phyloP scores from a whole-genome alignment of 345 rosid genomes.

The Eutrema heterophyllum region DNA sequence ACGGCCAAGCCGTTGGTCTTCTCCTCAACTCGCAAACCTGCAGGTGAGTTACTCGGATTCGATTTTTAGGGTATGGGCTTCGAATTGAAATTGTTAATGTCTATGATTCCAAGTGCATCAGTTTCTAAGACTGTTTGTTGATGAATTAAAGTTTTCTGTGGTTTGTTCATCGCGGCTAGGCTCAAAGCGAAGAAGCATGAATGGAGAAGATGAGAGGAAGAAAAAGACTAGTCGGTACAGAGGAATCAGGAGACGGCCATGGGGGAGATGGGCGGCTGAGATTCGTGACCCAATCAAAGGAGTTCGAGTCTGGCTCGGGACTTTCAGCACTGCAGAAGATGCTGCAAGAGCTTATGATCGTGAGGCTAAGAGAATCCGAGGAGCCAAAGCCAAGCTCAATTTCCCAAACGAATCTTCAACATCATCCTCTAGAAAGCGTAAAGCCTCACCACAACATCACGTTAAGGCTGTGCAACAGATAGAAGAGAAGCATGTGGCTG shows the following conservation, averaged over 20 bases:
- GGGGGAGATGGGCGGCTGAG: conserved; percentile 99
- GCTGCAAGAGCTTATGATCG: conserved; percentile 86
- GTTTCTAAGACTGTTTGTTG: not conserved
- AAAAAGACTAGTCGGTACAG: conserved; percentile 44
- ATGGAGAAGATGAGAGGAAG: conserved; percentile 1
- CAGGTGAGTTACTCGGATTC: not conserved
- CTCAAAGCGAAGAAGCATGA: conserved; percentile 14
- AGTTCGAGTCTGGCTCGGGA: conserved; percentile 90
- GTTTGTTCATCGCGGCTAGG: not conserved
- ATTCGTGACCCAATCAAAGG: conserved; percentile 83
- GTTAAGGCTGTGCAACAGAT: not conserved
- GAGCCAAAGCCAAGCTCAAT: conserved; percentile 89
- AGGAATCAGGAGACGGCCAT: conserved; percentile 83
- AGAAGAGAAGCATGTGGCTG: not conserved
- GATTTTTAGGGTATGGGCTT: too few species aligned
- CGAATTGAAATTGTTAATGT: too few species aligned
- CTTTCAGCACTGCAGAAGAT: conserved; percentile 71
- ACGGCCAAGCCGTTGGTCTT: not conserved
- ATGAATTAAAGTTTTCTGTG: not conserved
- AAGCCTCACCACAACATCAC: not conserved
- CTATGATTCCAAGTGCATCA: too few species aligned
- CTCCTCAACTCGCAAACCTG: not conserved
- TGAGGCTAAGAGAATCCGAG: conserved; percentile 88
- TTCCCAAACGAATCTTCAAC: conserved; percentile 31
- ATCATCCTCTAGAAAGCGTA: not conserved